phyloP scores from a whole-genome alignment of 495 filamentous ascomycete species.

The Tuber microsphaerosporum region DNA sequence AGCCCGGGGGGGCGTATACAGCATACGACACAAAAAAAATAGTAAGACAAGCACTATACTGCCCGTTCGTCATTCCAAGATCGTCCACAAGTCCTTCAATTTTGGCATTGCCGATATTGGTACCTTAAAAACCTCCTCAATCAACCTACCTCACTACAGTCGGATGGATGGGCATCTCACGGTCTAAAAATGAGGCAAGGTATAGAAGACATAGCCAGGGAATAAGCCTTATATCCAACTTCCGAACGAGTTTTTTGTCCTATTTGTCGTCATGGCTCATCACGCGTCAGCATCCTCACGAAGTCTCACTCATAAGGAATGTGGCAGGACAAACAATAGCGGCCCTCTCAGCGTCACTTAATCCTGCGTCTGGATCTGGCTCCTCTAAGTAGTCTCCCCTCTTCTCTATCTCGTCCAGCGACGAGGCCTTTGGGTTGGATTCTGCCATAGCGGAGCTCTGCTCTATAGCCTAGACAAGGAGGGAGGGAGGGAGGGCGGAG shows the following conservation, averaged over 20 bases:
- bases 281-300: slow-evolving; percentile 4
- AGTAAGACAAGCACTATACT: slow-evolving; percentile 72
- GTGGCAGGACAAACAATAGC: slow-evolving; percentile 52
- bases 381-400: slow-evolving; percentile 12
- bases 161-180: slow-evolving; percentile 42
- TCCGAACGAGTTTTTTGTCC: slow-evolving; percentile 63
- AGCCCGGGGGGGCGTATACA: neutral
- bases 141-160: neutral
- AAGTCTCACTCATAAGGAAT: neutral
- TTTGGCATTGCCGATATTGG: slow-evolving; percentile 84
- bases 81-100: slow-evolving; percentile 63
- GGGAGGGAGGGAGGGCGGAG: neutral
- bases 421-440: neutral
- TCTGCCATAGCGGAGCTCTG: slow-evolving; percentile 9
- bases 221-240: slow-evolving; percentile 63
- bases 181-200: slow-evolving; percentile 74
- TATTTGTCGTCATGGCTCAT: slow-evolving; percentile 37
- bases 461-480: neutral
- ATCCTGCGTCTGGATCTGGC: slow-evolving; percentile 59
- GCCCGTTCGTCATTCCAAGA: slow-evolving; percentile 56
- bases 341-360: slow-evolving; percentile 60
- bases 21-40: slow-evolving; percentile 93
- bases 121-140: slow-evolving; percentile 30
- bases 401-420: slow-evolving; percentile 18
- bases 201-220: slow-evolving; percentile 74